These are phyloP conservation scores for Lepidium didymum DNA, from an alignment of 345 rosid genomes.

Conservation along the genomic window DNA sequence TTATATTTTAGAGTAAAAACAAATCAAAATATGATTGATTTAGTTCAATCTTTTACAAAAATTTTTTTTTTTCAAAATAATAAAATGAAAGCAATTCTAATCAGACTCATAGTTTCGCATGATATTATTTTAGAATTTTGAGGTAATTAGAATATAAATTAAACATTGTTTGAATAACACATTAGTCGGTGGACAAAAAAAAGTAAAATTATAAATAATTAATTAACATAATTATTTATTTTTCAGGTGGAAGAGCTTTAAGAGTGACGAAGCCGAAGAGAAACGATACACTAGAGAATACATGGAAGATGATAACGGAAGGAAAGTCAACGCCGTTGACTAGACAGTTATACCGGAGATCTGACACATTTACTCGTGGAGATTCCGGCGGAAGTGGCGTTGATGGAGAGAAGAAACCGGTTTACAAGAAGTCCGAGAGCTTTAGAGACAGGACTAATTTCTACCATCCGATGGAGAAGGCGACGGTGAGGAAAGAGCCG, in stretches of 20 bases:
- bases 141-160: too few species aligned
- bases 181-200: too few species aligned
- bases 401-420: constrained; percentile 5
- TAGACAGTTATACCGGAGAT: constrained; percentile 53
- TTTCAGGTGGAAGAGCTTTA: constrained; percentile 15
- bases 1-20: too few species aligned
- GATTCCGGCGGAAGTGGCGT: neutral
- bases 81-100: too few species aligned
- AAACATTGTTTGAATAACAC: too few species aligned
- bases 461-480: constrained; percentile 22
- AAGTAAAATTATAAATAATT: too few species aligned
- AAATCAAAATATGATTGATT: too few species aligned
- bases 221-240: fast-evolving
- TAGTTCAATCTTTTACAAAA: too few species aligned
- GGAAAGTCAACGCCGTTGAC: constrained; percentile 59
- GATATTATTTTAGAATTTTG: too few species aligned
- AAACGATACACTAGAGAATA: constrained; percentile 69
- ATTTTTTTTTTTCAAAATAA: too few species aligned
- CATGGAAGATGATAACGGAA: constrained; percentile 81
- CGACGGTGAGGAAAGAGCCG: constrained; percentile 48
- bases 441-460: constrained; percentile 60
- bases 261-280: constrained; percentile 32
- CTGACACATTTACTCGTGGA: constrained; percentile 33
- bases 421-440: constrained; percentile 55
- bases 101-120: too few species aligned